Conservation (phyloP, 345 rosid species). For the Aethionema arabicum region DNA sequence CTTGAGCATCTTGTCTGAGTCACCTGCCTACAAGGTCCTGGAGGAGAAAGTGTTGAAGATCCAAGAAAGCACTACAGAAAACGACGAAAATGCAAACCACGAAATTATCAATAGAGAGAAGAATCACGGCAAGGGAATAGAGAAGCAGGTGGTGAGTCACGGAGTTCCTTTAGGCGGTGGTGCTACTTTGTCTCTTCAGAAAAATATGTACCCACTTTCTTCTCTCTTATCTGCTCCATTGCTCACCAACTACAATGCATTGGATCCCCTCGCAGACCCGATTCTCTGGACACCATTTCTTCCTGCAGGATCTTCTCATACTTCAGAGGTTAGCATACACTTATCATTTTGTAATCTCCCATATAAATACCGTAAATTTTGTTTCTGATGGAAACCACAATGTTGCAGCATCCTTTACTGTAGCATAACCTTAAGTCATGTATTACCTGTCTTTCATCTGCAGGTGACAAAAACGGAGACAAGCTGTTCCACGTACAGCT, state of each 20-base stretch:
- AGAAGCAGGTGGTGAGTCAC: constrained; percentile 54
- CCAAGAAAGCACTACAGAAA: constrained; percentile 56
- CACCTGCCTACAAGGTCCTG: constrained; percentile 78
- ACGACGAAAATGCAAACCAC: constrained; percentile 81
- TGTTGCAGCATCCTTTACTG: background rate
- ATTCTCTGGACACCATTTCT: constrained; percentile 80
- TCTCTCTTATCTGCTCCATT: constrained; percentile 86
- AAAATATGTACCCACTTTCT: constrained; percentile 69
- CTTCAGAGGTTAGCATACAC: constrained; percentile 60
- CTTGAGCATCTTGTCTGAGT: constrained; percentile 72
- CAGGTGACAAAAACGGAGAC: constrained; percentile 41
- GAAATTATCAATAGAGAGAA: constrained; percentile 67
- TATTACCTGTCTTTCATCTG: constrained; percentile 9
- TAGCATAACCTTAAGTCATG: background rate
- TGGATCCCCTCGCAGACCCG: constrained; percentile 79
- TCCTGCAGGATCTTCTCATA: constrained; percentile 65
- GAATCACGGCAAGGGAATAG: constrained; percentile 66
- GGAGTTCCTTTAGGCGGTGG: constrained; percentile 60
- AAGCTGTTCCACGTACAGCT: constrained; percentile 36
- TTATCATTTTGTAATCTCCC: background rate
- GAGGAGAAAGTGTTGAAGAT: constrained; percentile 75
- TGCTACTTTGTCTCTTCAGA: constrained; percentile 66
- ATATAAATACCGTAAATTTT: background rate
- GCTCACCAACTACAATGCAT: constrained; percentile 67
- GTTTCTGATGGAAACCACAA: constrained; percentile 2